Percentiles rank a stretch among this genome's conserved stretches.
Evolutionary conservation across 225 moss, liverwort and hornwort species (phyloP).

Genomic region (Physcomitrellopsis africana): DNA sequence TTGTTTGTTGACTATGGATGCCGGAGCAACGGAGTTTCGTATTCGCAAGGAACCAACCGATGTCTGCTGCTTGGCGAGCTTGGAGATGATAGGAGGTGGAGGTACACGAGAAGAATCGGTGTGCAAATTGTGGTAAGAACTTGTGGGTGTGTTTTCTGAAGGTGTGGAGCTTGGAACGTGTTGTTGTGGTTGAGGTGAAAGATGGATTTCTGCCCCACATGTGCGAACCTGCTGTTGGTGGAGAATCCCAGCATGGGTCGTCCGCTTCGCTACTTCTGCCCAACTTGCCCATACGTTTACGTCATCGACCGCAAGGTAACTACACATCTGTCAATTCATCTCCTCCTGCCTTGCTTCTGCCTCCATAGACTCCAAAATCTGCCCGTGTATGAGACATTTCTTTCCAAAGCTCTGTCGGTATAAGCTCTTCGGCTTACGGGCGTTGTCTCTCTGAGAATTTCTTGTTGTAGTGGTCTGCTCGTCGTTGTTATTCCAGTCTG

Average conservation of each 20-base stretch:
- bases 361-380: neutral
- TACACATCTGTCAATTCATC: neutral
- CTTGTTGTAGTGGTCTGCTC: neutral
- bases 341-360: slow-evolving; percentile 9
- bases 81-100: slow-evolving; percentile 21
- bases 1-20: neutral
- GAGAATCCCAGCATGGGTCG: slow-evolving; percentile 77
- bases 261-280: slow-evolving; percentile 84
- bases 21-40: neutral
- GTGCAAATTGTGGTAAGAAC: slow-evolving; percentile 14
- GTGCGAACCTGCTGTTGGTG: slow-evolving; percentile 85
- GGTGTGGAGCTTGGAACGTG: neutral
- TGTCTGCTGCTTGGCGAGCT: neutral
- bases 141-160: neutral
- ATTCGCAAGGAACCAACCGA: neutral
- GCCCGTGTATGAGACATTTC: neutral
- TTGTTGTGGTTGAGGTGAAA: neutral
- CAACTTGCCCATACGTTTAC: slow-evolving; percentile 92
- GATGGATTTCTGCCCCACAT: slow-evolving; percentile 99
- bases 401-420: neutral
- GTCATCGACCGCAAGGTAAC: slow-evolving; percentile 79
- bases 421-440: neutral
- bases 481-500: neutral
- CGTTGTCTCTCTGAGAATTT: neutral
- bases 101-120: slow-evolving; percentile 2